Evolutionary conservation across 163 green algal species (phyloP), one percentile per base, ranked within the genome.

Genomic region (Prototheca stagnorum): DNA sequence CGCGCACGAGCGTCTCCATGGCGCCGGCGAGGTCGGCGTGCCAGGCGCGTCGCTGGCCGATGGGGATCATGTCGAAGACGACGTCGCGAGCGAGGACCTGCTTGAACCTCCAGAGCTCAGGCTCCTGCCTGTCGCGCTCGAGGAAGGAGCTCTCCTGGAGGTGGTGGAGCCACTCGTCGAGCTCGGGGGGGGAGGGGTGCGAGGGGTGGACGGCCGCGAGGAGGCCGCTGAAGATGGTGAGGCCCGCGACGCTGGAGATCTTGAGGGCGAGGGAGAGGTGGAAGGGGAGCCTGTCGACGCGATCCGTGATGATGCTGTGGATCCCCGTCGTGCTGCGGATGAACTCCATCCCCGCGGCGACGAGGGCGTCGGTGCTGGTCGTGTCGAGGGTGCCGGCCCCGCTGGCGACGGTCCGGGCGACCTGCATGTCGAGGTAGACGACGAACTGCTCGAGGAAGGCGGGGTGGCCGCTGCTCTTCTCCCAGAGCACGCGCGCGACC

Each of bases 41-140:
- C 65, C 82, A 65, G 14, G 63, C 48, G 0, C 73, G 57, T 14
- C 78, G 63, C 61, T 78, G 62, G 28, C 57, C 66, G 53, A 81
- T 68, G 2, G 78, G 76, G 37, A 88, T 75, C 21, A 80, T 57
- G n/a, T 81, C 70, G 46, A 82, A 83, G 21, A 80, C 76, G 26
- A 85, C 73, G 44, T 88, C 79, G 0, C 73, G 56, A n/a, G 71
- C 79, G 44, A 86, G 60, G 55, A 76, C 67, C 57, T 73, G 44
- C 19, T 29, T 19, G 42, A 49, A 49, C 15, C 42, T 24, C 42
- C 42, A 49, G 25, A 49, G 42, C 7, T 35, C 27, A 12, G 48
- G 39, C 21, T 25, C 23, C 16, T 27, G n/a, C 5, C 23, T 8
- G 42, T 49, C 42, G 7, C 35, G 42, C 25, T 21, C 9, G 11